Conservation (phyloP, 345 rosid genomes). For the Brassica carinata region DNA sequence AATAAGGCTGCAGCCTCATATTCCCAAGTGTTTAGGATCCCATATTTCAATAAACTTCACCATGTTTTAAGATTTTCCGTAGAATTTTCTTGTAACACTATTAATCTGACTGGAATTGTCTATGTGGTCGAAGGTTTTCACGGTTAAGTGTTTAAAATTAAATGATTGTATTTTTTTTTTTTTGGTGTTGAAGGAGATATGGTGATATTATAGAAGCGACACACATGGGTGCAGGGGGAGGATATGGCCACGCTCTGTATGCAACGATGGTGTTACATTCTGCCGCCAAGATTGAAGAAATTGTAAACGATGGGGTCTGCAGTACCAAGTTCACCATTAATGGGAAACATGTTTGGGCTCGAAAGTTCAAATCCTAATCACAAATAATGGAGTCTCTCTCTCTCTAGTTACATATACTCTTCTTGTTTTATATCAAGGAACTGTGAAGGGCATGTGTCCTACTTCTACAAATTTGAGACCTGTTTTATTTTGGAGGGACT, state of each 20-base stretch:
- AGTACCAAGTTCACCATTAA: conserved; percentile 65
- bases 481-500: too few species aligned
- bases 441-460: too few species aligned
- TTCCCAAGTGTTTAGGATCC: neutral
- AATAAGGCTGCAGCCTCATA: neutral
- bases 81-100: neutral
- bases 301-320: conserved; percentile 38
- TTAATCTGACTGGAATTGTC: neutral
- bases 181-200: conserved; percentile 46
- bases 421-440: too few species aligned
- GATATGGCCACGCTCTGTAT: conserved; percentile 49
- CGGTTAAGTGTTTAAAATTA: neutral
- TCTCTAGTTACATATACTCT: conserved; percentile 7
- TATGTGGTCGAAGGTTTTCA: neutral
- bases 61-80: neutral
- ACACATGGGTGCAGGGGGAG: conserved; percentile 52
- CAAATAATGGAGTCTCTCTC: conserved; percentile 24
- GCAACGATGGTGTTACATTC: conserved; percentile 56
- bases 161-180: conserved; percentile 3
- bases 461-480: too few species aligned
- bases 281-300: conserved; percentile 19
- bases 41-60: neutral
- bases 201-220: conserved; percentile 58
- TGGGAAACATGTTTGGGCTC: conserved; percentile 77
- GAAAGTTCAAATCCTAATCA: conserved; percentile 47